A percentile compares a stretch with the other conserved stretches of the same genome.
phyloP scores from a whole-genome alignment of 345 rosid species.

The Combretum micranthum region DNA sequence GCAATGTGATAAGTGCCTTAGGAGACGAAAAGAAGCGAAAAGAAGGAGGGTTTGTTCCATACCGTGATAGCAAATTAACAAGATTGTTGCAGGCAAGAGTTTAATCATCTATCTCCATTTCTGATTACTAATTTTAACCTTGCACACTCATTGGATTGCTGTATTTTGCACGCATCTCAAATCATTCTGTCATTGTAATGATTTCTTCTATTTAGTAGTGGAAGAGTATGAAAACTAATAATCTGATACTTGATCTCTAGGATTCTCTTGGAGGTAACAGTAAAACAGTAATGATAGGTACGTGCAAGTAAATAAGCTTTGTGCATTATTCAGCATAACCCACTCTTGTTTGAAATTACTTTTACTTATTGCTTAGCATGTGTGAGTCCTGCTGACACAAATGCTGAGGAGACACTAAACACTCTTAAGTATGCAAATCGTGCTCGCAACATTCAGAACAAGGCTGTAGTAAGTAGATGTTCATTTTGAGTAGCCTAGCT shows the following conservation, averaged over 20 bases:
- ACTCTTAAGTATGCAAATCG: conserved; percentile 97
- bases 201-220: no score
- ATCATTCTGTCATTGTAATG: no score
- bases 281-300: conserved; percentile 99
- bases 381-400: conserved; percentile 98
- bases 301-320: conserved; percentile 7
- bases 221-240: neutral
- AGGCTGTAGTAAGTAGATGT: conserved; percentile 64
- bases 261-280: conserved; percentile 99
- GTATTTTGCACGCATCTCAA: neutral
- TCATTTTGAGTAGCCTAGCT: neutral
- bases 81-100: conserved; percentile 75
- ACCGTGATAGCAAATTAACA: conserved; percentile 99
- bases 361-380: conserved; percentile 47
- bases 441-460: conserved; percentile 95
- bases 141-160: neutral
- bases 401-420: conserved; percentile 94
- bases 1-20: conserved; percentile 91
- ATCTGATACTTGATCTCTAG: no score
- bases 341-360: neutral
- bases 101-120: neutral
- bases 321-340: neutral
- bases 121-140: neutral
- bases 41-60: conserved; percentile 97
- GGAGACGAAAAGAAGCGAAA: conserved; percentile 93